Conservation (phyloP, 2,329 filamentous ascomycete species). For the Onygenales sp. region DNA sequence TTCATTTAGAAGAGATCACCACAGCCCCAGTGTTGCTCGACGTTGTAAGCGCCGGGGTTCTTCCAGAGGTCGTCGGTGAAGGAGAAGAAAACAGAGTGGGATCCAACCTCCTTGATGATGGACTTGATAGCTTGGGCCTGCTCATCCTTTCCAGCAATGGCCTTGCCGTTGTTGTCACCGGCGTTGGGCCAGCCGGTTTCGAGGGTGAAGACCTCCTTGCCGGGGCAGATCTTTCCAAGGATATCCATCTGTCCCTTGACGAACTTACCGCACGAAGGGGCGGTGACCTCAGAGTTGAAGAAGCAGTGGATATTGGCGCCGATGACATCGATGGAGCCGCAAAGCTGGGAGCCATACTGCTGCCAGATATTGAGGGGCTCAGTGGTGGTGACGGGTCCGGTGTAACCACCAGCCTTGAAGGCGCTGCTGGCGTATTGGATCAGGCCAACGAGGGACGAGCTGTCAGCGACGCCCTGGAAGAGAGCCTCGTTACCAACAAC, state of each 20-base stretch:
- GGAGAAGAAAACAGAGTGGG: conserved; percentile 70
- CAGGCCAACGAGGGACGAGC: conserved; percentile 57
- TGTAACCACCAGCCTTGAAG: conserved; percentile 59
- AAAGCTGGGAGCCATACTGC: conserved; percentile 52
- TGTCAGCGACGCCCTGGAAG: conserved; percentile 60
- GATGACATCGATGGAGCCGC: conserved; percentile 64
- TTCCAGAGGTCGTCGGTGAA: conserved; percentile 79
- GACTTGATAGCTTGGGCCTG: conserved; percentile 64
- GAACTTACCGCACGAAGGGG: conserved; percentile 64
- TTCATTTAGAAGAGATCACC: conserved; percentile 36
- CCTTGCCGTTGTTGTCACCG: conserved; percentile 62
- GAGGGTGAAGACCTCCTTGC: conserved; percentile 67
- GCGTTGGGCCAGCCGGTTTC: conserved; percentile 82
- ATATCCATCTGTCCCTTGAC: conserved; percentile 63
- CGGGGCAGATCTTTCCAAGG: conserved; percentile 60
- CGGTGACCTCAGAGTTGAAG: conserved; percentile 67
- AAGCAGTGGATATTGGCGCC: conserved; percentile 87
- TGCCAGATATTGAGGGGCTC: conserved; percentile 77
- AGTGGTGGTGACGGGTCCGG: conserved; percentile 68
- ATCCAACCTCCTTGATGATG: conserved; percentile 58
- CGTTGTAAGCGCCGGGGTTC: conserved; percentile 54
- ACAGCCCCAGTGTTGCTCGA: conserved; percentile 76
- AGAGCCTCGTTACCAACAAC: conserved; percentile 88
- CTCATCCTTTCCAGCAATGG: conserved; percentile 56
- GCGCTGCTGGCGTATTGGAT: conserved; percentile 56